Evolutionary conservation across 768 basidiomycete species (phyloP).

Genomic region (Lanmaoa pseudosensibilis): DNA sequence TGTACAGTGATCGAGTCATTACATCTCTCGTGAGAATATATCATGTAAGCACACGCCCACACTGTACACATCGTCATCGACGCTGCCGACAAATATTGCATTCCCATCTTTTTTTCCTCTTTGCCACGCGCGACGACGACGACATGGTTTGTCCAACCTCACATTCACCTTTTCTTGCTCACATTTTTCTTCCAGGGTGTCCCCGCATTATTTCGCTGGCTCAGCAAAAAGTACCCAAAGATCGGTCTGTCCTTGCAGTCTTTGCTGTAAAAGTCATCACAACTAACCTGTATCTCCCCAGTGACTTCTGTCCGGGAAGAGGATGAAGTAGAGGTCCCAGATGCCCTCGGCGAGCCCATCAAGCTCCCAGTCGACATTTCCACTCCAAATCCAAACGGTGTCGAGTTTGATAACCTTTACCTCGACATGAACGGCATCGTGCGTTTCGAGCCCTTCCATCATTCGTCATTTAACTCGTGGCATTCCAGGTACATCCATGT

Average conservation of each 20-base stretch:
- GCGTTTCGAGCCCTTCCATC: slow-evolving; percentile 23
- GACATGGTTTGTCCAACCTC: slow-evolving; percentile 22
- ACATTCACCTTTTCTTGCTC: not conserved
- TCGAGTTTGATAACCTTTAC: slow-evolving; percentile 95
- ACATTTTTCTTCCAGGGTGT: slow-evolving; percentile 69
- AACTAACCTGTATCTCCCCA: slow-evolving; percentile 27
- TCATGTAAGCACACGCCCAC: slow-evolving; percentile 19
- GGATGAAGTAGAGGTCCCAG: slow-evolving; percentile 68
- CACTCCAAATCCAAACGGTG: slow-evolving; percentile 88
- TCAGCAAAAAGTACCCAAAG: slow-evolving; percentile 98
- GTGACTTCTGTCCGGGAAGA: slow-evolving; percentile 84
- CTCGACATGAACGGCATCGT: slow-evolving; percentile 99
- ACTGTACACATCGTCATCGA: not conserved
- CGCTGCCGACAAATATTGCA: not conserved
- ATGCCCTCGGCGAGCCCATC: slow-evolving; percentile 64
- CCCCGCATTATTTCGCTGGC: slow-evolving; percentile 96
- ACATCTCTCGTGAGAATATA: slow-evolving; percentile 15
- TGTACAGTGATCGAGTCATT: slow-evolving; percentile 20
- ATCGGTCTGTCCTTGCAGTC: slow-evolving; percentile 59
- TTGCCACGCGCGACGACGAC: not conserved
- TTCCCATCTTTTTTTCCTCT: not conserved
- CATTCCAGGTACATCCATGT: slow-evolving; percentile 87
- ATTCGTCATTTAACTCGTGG: not conserved
- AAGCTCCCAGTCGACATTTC: slow-evolving; percentile 78
- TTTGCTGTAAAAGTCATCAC: not conserved